Conservation (phyloP, 345 rosid genomes). For the Salix suchowensis region DNA sequence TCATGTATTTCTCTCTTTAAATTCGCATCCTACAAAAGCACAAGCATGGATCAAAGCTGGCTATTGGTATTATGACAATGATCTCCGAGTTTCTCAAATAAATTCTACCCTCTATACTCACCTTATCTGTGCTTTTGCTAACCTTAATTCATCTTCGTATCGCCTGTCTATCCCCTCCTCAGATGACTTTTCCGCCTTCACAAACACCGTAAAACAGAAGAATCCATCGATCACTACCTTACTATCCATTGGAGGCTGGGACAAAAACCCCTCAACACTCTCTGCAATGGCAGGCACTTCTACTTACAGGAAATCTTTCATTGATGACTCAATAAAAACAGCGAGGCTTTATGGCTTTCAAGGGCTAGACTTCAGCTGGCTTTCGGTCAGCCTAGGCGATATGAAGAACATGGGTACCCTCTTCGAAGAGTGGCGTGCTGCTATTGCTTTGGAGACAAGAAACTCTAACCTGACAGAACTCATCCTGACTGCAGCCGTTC, state of each 20-base stretch:
- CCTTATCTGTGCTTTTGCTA: constrained; percentile 52
- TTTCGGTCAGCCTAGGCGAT: constrained; percentile 9
- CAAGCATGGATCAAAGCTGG: constrained; percentile 35
- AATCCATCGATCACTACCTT: too few species aligned
- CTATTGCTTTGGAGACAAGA: constrained; percentile 15
- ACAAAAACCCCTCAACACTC: not conserved
- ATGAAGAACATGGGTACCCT: constrained; percentile 9
- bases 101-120: constrained; percentile 47
- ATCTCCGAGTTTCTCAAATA: constrained; percentile 30
- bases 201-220: too few species aligned
- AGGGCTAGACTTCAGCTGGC: constrained; percentile 25
- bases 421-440: constrained; percentile 27
- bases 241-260: not conserved
- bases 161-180: too few species aligned
- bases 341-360: constrained; percentile 28
- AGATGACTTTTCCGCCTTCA: too few species aligned
- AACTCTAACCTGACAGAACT: not conserved
- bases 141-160: constrained; percentile 16
- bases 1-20: too few species aligned
- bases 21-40: too few species aligned
- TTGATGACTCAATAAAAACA: constrained; percentile 14
- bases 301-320: constrained; percentile 18
- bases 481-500: constrained; percentile 4
- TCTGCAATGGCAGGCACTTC: constrained; percentile 15
- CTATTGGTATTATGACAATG: constrained; percentile 45